Evolutionary conservation across 139 green algal genomes (phyloP).

Genomic region (Coelastrella sp.): DNA sequence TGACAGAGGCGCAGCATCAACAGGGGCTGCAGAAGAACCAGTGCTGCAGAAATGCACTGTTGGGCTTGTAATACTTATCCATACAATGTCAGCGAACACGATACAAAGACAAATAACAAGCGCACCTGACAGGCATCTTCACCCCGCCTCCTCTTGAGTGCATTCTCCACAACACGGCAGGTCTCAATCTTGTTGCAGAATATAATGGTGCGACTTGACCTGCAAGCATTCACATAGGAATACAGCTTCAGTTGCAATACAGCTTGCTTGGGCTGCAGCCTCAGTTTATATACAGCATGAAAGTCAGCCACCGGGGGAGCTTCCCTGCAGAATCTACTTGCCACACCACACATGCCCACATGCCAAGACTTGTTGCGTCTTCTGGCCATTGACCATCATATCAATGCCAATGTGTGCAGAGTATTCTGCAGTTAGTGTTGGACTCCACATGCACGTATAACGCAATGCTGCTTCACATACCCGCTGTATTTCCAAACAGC

Average conservation of each 20-base stretch:
- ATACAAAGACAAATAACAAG: too few species aligned
- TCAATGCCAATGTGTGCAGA: too few species aligned
- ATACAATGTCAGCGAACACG: too few species aligned
- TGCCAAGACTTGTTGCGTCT: not conserved
- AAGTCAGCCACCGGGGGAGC: too few species aligned
- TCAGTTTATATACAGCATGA: too few species aligned
- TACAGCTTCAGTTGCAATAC: not conserved
- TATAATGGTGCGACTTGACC: slow-evolving; percentile 67
- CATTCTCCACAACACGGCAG: slow-evolving; percentile 92
- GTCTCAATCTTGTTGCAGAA: slow-evolving; percentile 96
- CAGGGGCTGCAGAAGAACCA: too few species aligned
- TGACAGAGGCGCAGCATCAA: too few species aligned
- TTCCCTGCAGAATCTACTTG: not conserved
- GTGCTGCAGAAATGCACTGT: too few species aligned
- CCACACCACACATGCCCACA: not conserved
- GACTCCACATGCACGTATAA: not conserved
- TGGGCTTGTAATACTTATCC: too few species aligned
- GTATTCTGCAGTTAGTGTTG: too few species aligned
- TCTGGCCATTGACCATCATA: not conserved
- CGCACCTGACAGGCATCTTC: slow-evolving; percentile 49
- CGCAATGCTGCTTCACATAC: not conserved
- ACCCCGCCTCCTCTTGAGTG: slow-evolving; percentile 64
- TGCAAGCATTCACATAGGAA: not conserved
- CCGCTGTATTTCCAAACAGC: too few species aligned
- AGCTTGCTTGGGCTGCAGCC: not conserved